Percentiles rank a stretch among this genome's conserved stretches.
These are phyloP conservation scores for Pestalotiopsis sp. DNA, from an alignment of 2,329 filamentous ascomycete species.

Conservation along the genomic window DNA sequence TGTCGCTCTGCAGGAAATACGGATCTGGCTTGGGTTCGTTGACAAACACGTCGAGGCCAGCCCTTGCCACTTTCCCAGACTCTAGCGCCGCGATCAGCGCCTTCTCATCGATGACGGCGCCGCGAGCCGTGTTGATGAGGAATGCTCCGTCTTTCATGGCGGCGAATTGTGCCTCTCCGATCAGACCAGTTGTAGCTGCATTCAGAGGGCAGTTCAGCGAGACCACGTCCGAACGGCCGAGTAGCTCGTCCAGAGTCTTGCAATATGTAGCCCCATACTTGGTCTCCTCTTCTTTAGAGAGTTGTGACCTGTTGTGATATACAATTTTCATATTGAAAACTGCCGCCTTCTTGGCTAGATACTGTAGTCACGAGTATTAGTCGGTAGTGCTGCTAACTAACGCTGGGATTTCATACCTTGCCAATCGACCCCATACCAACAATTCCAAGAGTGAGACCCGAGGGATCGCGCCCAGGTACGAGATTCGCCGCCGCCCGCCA, in stretches of 20 bases:
- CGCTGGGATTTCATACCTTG: constrained; percentile 27
- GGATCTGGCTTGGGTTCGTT: constrained; percentile 1
- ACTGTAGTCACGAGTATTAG: background rate
- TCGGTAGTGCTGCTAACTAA: constrained; percentile 23
- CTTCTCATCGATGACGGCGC: background rate
- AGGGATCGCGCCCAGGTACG: constrained; percentile 42
- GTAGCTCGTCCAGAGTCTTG: constrained; percentile 38
- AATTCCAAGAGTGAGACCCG: constrained; percentile 47
- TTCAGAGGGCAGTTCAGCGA: constrained; percentile 27
- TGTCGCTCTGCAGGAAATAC: constrained; percentile 42
- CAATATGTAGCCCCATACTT: constrained; percentile 39
- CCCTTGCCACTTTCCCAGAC: background rate
- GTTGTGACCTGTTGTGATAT: constrained; percentile 44
- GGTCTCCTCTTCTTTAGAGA: constrained; percentile 36
- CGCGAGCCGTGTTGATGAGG: background rate
- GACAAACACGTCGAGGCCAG: background rate
- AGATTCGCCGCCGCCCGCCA: constrained; percentile 37
- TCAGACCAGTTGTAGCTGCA: background rate
- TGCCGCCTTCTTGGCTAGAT: background rate
- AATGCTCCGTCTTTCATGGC: background rate
- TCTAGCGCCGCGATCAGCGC: background rate
- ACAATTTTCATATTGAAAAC: constrained; percentile 26
- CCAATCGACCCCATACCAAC: constrained; percentile 52
- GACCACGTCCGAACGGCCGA: constrained; percentile 43
- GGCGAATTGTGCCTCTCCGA: background rate